A percentile compares a stretch with the other conserved stretches of the same genome.
phyloP scores from a whole-genome alignment of 1,139 yeast genomes.

The Nakaseomyces uthaithaninus region DNA sequence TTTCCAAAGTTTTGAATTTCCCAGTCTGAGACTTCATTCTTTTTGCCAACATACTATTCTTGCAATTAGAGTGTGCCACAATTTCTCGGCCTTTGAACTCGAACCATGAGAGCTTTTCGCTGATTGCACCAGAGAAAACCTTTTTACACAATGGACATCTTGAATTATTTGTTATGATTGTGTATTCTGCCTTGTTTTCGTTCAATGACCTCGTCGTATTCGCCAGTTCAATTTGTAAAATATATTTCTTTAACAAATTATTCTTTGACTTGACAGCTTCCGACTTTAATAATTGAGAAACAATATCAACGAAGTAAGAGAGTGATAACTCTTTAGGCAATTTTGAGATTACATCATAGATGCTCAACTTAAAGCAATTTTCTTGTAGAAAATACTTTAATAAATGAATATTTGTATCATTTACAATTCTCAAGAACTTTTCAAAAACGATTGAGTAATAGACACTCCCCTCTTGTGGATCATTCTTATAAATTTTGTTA shows the following conservation, averaged over 20 bases:
- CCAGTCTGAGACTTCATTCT: not conserved
- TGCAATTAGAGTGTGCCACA: constrained; percentile 4
- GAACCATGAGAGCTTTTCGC: constrained; percentile 21
- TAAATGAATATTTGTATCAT: constrained; percentile 7
- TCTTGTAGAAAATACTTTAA: constrained; percentile 22
- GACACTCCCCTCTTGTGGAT: constrained; percentile 36
- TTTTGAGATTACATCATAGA: constrained; percentile 13
- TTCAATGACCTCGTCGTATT: constrained; percentile 17
- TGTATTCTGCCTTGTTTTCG: constrained; percentile 15
- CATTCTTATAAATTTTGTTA: constrained; percentile 40
- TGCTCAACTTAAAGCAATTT: constrained; percentile 19
- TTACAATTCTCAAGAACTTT: constrained; percentile 2
- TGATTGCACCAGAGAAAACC: constrained; percentile 14
- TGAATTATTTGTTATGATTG: constrained; percentile 18
- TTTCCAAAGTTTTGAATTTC: not conserved
- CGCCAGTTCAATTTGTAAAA: constrained; percentile 25
- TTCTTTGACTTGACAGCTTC: constrained; percentile 16
- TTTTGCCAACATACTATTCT: not conserved
- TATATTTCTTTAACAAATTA: constrained; percentile 16
- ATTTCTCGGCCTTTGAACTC: constrained; percentile 12
- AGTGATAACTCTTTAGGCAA: constrained; percentile 21
- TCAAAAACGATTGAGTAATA: constrained; percentile 26
- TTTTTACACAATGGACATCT: constrained; percentile 27
- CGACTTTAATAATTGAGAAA: constrained; percentile 17
- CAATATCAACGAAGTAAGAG: constrained; percentile 14